Evolutionary conservation across 1,284 basidiomycete species (phyloP).

Genomic region (Apiotrichum domesticum): DNA sequence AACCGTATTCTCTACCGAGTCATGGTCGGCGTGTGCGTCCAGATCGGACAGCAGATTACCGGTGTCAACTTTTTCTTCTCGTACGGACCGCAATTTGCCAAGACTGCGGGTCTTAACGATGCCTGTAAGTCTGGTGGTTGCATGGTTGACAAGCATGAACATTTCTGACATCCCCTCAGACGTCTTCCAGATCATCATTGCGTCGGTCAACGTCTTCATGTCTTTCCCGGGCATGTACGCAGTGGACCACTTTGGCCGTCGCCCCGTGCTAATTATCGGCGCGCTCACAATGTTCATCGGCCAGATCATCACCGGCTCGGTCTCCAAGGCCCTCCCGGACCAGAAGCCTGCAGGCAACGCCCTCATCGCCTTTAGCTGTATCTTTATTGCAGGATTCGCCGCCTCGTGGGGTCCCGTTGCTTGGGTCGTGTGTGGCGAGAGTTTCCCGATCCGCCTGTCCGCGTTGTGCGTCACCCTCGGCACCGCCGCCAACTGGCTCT

Average conservation of each 20-base stretch:
- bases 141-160: too few relatives aligned
- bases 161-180: constrained; percentile 5
- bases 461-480: constrained; percentile 46
- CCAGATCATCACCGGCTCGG: constrained; percentile 49
- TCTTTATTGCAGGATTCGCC: constrained; percentile 51
- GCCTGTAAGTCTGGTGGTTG: background rate
- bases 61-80: constrained; percentile 44
- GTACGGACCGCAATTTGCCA: constrained; percentile 45
- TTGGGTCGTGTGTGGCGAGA: constrained; percentile 46
- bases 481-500: constrained; percentile 48
- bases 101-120: constrained; percentile 45
- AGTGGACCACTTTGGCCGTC: constrained; percentile 49
- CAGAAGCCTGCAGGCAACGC: constrained; percentile 45
- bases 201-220: constrained; percentile 46
- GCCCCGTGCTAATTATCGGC: constrained; percentile 49
- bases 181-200: constrained; percentile 49
- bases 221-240: constrained; percentile 44
- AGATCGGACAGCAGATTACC: constrained; percentile 46
- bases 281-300: constrained; percentile 48
- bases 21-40: constrained; percentile 30
- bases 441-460: constrained; percentile 47
- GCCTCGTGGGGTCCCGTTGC: constrained; percentile 49
- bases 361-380: constrained; percentile 50
- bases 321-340: constrained; percentile 35
- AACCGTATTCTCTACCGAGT: constrained; percentile 46